Base-by-base conservation (phyloP, 768 basidiomycete genomes). In the Leccinum subtestaceum region DNA sequence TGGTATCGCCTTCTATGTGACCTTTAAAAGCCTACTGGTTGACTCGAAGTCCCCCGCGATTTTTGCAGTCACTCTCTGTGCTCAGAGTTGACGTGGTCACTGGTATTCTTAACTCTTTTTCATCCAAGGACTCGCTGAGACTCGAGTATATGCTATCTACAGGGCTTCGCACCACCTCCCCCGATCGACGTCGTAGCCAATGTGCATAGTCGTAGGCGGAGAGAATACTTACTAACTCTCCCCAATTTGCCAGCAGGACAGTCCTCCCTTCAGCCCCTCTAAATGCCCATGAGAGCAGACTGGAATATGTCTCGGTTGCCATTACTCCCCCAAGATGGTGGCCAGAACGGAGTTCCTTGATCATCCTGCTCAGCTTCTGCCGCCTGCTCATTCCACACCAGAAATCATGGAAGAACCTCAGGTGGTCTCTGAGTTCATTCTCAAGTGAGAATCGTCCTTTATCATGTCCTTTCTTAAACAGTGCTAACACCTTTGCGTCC, bases 351-450 rank as follows among this genome's bases (percentile, higher is more conserved):
- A 40, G 8, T 3, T n/a, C 38, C 17, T 3, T 40, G 8, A 40
- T 40, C 9, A n/a, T 43, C 40, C n/a, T 43, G n/a, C 5, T 43
- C 40, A 43, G 40, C 38, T 40, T 40, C 38, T 17, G 38, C 38
- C 7, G 4, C 17, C 38, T 9, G 17, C 17, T 40, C 17, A 1
- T n/a, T n/a, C 38, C 17, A n/a, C 8, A 1, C 3, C 38, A 40
- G 38, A 27, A 7, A 15, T 15, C 19, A 51, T 29, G 19, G 13
- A 17, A n/a, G 36, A 23, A 43, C 29, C 60, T 15, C 57, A 52
- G 21, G 17, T 51, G 27, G 45, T 67, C n/a, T 61, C 59, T 23
- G 56, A 62, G 7, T 52, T 67, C 25, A 52, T 67, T 52, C 58
- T 48, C 51, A 53, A 11, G 65, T 67, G 46, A 6, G 65, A 10